Conservation (phyloP, 495 filamentous ascomycete species). For the Penicillium cataractarum region DNA sequence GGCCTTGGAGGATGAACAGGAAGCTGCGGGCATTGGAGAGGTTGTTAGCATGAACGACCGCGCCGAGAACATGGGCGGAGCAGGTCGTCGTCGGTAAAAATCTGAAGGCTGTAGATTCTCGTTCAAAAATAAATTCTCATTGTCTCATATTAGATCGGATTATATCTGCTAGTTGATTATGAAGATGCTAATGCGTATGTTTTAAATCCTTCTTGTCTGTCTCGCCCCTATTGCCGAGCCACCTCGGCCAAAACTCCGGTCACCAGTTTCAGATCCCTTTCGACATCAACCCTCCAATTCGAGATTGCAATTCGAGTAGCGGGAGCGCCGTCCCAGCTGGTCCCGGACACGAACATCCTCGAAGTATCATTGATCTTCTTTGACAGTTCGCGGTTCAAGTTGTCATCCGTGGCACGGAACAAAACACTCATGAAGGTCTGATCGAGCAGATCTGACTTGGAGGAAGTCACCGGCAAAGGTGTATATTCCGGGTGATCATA, state of each 20-base stretch:
- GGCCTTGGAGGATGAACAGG: constrained; percentile 92
- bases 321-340: constrained; percentile 69
- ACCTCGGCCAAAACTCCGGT: constrained; percentile 41
- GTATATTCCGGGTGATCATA: constrained; percentile 62
- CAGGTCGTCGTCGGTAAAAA: constrained; percentile 59
- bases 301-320: constrained; percentile 81
- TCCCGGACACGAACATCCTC: constrained; percentile 83
- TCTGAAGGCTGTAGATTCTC: neutral
- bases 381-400: constrained; percentile 66
- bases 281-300: constrained; percentile 67
- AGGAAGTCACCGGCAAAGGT: constrained; percentile 56
- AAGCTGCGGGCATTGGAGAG: constrained; percentile 93
- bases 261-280: constrained; percentile 42
- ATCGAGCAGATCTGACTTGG: constrained; percentile 41
- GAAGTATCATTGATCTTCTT: constrained; percentile 72
- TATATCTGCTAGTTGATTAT: neutral
- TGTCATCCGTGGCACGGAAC: constrained; percentile 72
- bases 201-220: neutral
- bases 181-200: neutral
- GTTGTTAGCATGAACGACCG: constrained; percentile 84
- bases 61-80: constrained; percentile 57
- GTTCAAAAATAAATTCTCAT: neutral
- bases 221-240: constrained; percentile 2
- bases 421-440: constrained; percentile 76
- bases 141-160: neutral